phyloP scores from a whole-genome alignment of 164 flowering plant genomes.

The Nymphaea thermarum region DNA sequence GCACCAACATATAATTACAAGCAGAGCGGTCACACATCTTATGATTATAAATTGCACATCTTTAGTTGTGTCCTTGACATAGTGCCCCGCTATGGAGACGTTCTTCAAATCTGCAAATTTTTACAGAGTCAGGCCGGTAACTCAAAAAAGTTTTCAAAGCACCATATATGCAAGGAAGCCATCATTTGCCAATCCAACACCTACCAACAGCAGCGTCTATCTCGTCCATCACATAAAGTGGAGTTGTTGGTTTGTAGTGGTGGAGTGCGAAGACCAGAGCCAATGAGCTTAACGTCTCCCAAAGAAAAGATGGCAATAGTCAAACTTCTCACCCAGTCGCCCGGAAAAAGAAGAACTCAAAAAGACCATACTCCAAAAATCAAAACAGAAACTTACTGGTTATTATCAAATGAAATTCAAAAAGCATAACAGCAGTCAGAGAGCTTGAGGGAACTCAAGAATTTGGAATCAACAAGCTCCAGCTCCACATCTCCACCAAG shows the following conservation, averaged over 20 bases:
- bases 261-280: constrained; percentile 98
- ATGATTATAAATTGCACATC: constrained; percentile 95
- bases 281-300: constrained; percentile 94
- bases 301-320: no score
- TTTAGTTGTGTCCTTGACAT: constrained; percentile 95
- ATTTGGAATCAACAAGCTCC: constrained; percentile 97
- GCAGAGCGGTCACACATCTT: constrained; percentile 61
- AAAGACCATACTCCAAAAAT: no score
- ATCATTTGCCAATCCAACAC: not conserved
- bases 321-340: no score
- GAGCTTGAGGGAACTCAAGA: constrained; percentile 92
- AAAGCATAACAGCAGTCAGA: constrained; percentile 55
- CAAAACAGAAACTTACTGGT: no score
- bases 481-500: constrained; percentile 99
- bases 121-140: no score
- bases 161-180: not conserved
- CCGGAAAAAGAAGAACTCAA: no score
- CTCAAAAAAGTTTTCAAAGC: no score
- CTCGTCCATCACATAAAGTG: constrained; percentile 99
- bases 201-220: constrained; percentile 98
- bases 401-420: not conserved
- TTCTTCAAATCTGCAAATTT: constrained; percentile 88
- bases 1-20: no score
- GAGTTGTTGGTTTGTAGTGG: constrained; percentile 99
- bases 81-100: constrained; percentile 96